Conservation (phyloP, 257 asterid species). For the Ajuga chamaepitys region DNA sequence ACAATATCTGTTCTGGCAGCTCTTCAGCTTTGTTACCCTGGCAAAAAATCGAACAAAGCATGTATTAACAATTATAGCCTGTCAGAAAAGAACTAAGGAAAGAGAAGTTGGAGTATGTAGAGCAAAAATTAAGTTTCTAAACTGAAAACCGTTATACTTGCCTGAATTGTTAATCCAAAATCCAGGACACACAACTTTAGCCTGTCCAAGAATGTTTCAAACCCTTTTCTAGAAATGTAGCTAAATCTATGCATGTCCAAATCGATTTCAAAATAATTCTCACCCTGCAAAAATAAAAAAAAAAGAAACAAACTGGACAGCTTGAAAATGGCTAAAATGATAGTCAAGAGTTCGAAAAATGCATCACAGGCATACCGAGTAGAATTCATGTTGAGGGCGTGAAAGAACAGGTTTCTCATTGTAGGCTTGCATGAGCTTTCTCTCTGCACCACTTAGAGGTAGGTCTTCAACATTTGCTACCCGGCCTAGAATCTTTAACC, state of each 20-base stretch:
- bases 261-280: conserved; percentile 73
- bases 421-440: conserved; percentile 89
- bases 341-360: not conserved
- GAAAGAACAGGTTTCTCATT: conserved; percentile 96
- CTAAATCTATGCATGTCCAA: conserved; percentile 88
- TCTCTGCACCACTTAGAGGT: conserved; percentile 77
- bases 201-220: conserved; percentile 61
- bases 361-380: conserved; percentile 30
- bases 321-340: not conserved
- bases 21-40: conserved; percentile 89
- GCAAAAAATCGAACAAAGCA: not conserved
- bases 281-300: conserved; percentile 39
- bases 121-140: too few relatives aligned
- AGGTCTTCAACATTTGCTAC: conserved; percentile 81
- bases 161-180: conserved; percentile 88
- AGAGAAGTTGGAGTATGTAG: not conserved
- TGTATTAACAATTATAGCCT: not conserved
- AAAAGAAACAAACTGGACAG: too few relatives aligned
- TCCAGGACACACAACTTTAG: conserved; percentile 69
- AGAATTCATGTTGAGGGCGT: conserved; percentile 93
- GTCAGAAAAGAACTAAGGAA: not conserved
- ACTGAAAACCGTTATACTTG: conserved; percentile 14
- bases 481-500: conserved; percentile 87
- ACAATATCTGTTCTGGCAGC: conserved; percentile 74
- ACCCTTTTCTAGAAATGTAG: conserved; percentile 82